Conservation (phyloP, 2,329 filamentous ascomycete species). For the Daldinia sp. region DNA sequence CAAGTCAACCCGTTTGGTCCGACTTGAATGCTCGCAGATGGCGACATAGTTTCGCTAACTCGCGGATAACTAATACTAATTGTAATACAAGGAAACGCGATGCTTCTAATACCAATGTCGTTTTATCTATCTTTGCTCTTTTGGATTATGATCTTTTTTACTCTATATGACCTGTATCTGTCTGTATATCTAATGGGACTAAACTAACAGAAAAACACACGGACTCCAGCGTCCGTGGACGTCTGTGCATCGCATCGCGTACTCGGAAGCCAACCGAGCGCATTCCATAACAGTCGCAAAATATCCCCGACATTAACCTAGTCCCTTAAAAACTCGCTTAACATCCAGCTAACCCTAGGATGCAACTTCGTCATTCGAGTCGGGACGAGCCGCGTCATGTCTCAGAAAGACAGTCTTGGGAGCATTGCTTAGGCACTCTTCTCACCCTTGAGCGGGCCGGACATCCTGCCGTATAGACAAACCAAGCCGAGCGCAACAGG, state of each 20-base stretch:
- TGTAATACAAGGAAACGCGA: conserved; percentile 39
- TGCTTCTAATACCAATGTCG: conserved; percentile 20
- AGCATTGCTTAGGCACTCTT: conserved; percentile 28
- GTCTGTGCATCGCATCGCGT: neutral
- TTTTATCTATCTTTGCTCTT: neutral
- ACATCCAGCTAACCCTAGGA: conserved; percentile 10
- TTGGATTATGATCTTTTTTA: neutral
- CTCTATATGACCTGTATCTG: neutral
- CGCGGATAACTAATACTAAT: conserved; percentile 44
- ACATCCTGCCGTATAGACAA: neutral
- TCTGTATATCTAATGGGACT: neutral
- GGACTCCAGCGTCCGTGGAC: too few relatives aligned
- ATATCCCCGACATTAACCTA: neutral
- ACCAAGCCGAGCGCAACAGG: neutral
- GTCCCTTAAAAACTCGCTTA: neutral
- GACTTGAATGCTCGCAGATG: conserved; percentile 30
- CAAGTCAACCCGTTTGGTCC: conserved; percentile 20
- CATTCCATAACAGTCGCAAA: neutral
- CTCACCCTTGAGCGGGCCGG: neutral
- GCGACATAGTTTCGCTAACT: conserved; percentile 30
- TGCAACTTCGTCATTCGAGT: conserved; percentile 14
- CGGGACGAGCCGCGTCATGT: conserved; percentile 26
- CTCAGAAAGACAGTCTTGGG: conserved; percentile 15
- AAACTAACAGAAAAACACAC: too few relatives aligned
- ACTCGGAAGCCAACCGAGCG: neutral